phyloP scores from a whole-genome alignment of 345 rosid genomes.

The Brassica incana region DNA sequence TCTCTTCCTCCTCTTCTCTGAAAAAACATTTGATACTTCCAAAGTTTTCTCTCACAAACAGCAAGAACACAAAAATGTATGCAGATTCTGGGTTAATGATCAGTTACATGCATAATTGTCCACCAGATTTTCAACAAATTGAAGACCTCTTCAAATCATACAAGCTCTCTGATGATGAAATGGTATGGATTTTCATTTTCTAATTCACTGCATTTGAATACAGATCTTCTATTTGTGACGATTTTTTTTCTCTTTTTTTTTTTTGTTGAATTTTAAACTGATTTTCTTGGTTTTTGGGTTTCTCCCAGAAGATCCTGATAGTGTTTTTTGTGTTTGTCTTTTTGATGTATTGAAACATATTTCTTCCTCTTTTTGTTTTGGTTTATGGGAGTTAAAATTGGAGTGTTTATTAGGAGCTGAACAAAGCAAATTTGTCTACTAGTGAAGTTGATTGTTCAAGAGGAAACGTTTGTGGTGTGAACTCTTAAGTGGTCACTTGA shows the following conservation, averaged over 20 bases:
- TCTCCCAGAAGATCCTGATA: conserved; percentile 2
- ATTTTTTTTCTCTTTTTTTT: neutral
- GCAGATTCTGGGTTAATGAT: conserved; percentile 69
- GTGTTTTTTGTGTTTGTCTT: neutral
- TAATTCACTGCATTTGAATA: conserved; percentile 15
- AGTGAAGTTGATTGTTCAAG: conserved; percentile 22
- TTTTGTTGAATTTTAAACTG: neutral
- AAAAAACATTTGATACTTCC: conserved; percentile 7
- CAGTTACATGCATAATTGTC: conserved; percentile 64
- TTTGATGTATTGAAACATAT: neutral
- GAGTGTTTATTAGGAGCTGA: conserved; percentile 10
- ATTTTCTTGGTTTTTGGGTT: conserved; percentile 22
- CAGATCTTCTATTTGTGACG: conserved; percentile 6
- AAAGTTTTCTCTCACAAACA: neutral
- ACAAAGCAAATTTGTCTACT: conserved; percentile 29
- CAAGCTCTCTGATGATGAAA: conserved; percentile 56
- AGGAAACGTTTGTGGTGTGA: conserved; percentile 30
- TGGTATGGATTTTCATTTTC: conserved; percentile 40
- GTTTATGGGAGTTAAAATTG: neutral
- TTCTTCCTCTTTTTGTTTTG: neutral
- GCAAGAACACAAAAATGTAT: conserved; percentile 56
- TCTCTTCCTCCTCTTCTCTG: conserved; percentile 17
- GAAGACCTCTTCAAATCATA: conserved; percentile 74
- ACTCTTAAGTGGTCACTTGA: conserved; percentile 25
- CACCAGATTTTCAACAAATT: conserved; percentile 65